Evolutionary conservation across 495 filamentous ascomycete species (phyloP), one percentile per base, ranked within the genome.

Genomic region (Pyrenopolyporus hunteri): DNA sequence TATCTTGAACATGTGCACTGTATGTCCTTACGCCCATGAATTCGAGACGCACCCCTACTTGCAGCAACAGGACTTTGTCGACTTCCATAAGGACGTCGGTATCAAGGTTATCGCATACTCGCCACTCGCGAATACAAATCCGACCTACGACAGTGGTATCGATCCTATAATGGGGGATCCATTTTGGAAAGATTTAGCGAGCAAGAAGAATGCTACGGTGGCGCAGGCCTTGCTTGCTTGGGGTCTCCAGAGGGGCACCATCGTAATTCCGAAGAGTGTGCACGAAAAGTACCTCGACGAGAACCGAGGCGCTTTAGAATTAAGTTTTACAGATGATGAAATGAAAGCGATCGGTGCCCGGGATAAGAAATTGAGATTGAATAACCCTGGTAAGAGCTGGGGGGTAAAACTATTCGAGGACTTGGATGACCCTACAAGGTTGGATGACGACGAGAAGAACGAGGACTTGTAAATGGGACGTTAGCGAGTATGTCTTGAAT

Each of bases 111-210:
- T 81, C 32, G 83, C 85, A 20, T 90, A 89, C 69, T 86, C 82
- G 11, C 86, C 87, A 0, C 86, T 91, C 25, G 89, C 86, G 29
- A 91, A 92, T 68, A 83, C 85, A 69, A 90, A 90, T 64, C 74
- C 80, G 42, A 74, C 82, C 16, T 92, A 90, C 63, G 68, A 76
- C 19, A 67, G 59, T 2, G 80, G 74, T 39, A 9, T 66, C 14
- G 22, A 19, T 6, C 44, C 40, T 13, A 56, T 70, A n/a, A 11
- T 71, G 36, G 80, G 89, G 6, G 85, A 89, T 40, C 81, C 85
- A 0, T 75, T 80, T 1, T 72, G 89, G 23, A 75, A 75, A 9
- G 78, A 85, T 33, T 79, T 90, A 50, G 87, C 83, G 3, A 78
- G 84, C 73, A 84, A 83, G 59, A 81, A 89, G 59, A 73, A 76